Evolutionary conservation across 2,329 filamentous ascomycete genomes (phyloP).

Genomic region (Aspergillus neotritici): DNA sequence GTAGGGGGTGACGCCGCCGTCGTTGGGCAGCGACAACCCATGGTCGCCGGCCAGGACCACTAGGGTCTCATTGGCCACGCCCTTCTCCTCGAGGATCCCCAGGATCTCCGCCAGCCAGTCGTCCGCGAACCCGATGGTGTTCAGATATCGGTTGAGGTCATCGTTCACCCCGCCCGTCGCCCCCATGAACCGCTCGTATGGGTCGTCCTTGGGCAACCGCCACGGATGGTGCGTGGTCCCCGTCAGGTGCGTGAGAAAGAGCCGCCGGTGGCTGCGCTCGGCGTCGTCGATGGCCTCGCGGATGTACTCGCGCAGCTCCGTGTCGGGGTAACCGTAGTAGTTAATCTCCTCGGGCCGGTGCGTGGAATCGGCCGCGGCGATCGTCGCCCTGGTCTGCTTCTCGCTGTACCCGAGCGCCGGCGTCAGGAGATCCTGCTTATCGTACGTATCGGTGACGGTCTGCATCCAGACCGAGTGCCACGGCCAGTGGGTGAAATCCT

Average conservation of each 20-base stretch:
- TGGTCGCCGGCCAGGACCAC: conserved; percentile 27
- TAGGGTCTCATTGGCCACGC: conserved; percentile 25
- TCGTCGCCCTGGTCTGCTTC: conserved; percentile 15
- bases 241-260: conserved; percentile 26
- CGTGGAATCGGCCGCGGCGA: conserved; percentile 16
- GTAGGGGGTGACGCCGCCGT: conserved; percentile 29
- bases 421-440: conserved; percentile 23
- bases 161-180: conserved; percentile 10
- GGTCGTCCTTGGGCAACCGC: conserved; percentile 14
- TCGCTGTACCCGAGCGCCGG: conserved; percentile 21
- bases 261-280: conserved; percentile 21
- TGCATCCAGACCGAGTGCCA: conserved; percentile 27
- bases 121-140: conserved; percentile 23
- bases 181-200: conserved; percentile 17
- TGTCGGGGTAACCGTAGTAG: conserved; percentile 21
- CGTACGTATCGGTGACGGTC: conserved; percentile 24
- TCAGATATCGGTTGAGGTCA: conserved; percentile 25
- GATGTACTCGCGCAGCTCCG: conserved; percentile 20
- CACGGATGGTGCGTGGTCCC: conserved; percentile 26
- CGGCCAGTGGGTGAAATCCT: conserved; percentile 21
- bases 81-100: conserved; percentile 22
- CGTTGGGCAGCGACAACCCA: conserved; percentile 22
- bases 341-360: conserved; percentile 18
- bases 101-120: conserved; percentile 24
- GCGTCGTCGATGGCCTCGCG: conserved; percentile 22